Evolutionary conservation across 768 basidiomycete genomes (phyloP), one percentile per base, ranked within the genome.

Genomic region (Lentinula detonsa): DNA sequence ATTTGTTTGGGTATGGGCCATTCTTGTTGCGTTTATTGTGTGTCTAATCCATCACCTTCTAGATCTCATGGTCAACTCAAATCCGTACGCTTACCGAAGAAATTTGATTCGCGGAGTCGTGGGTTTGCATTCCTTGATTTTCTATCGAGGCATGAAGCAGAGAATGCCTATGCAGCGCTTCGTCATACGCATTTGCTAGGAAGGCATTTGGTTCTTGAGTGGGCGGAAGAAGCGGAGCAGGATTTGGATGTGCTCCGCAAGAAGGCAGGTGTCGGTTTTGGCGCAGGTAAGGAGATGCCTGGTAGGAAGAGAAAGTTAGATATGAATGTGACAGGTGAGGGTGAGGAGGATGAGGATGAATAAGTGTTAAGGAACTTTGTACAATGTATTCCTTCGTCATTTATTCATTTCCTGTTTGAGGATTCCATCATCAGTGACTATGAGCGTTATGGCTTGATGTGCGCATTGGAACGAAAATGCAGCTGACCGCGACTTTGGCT

Each of bases 41-140:
- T 33, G n/a, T 35, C 31, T 28, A 7, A 46, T 53, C 40, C 34
- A 48, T 34, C 16, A 28, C n/a, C 31, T 15, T 59, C 50, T 64
- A 96, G 95, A 28, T 80, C 92, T 0, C 92, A 97, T 64, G 96
- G 95, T 1, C 87, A 90, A 59, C 85, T 98, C 74, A 98, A 97
- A 74, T 95, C 95, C 0, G 90, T 95, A 0, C 91, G 97, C 4
- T 73, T 99, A 2, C 97, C 97, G 15, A 90, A 88, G 72, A 94
- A 94, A 70, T 91, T 96, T 75, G 90, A 95, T 67, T 83, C 88
- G 15, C 83, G 89, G 49, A 87, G 91, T 1, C 86, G 97, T 35
- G 97, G 97, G 3, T 99, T 98, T 71, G 97, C 95, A 1, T 99
- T 98, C 77, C 79, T 98, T 67, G 95, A 99, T 65, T 98, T 98